Evolutionary conservation across 345 rosid species (phyloP).

Genomic region (Barbarea vulgaris): DNA sequence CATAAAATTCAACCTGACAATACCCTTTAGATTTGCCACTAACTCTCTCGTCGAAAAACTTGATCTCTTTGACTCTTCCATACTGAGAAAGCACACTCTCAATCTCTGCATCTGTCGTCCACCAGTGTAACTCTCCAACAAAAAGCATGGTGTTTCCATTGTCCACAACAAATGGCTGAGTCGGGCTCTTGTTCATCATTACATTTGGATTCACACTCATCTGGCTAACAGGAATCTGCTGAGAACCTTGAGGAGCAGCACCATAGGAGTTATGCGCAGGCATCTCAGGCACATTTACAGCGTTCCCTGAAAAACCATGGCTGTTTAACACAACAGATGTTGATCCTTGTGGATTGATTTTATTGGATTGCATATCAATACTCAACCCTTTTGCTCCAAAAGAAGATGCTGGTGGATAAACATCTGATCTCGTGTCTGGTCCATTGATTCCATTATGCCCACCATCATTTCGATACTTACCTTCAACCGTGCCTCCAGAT

Average conservation of each 20-base stretch:
- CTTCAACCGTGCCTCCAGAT: slow-evolving; percentile 52
- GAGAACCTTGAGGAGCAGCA: slow-evolving; percentile 50
- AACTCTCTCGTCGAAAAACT: slow-evolving; percentile 84
- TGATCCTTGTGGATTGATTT: slow-evolving; percentile 54
- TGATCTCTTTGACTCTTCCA: slow-evolving; percentile 80
- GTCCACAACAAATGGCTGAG: slow-evolving; percentile 62
- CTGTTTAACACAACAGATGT: slow-evolving; percentile 48
- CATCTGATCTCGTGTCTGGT: slow-evolving; percentile 52
- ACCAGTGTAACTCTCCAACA: slow-evolving; percentile 88
- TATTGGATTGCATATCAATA: slow-evolving; percentile 53
- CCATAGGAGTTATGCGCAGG: slow-evolving; percentile 51
- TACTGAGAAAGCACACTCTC: slow-evolving; percentile 69
- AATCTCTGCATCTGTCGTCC: slow-evolving; percentile 90
- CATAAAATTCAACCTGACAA: slow-evolving; percentile 87
- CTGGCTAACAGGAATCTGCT: slow-evolving; percentile 60
- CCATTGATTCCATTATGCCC: slow-evolving; percentile 48
- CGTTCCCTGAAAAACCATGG: slow-evolving; percentile 53
- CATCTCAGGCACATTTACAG: slow-evolving; percentile 51
- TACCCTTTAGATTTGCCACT: slow-evolving; percentile 92
- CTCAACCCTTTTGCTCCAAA: slow-evolving; percentile 48
- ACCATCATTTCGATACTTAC: slow-evolving; percentile 50
- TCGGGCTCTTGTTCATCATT: slow-evolving; percentile 63
- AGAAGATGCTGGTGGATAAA: slow-evolving; percentile 49
- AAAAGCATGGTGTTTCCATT: slow-evolving; percentile 72
- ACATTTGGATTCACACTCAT: slow-evolving; percentile 46